These are phyloP conservation scores for Xylaria sp. DNA, from an alignment of 495 filamentous ascomycete genomes.

Conservation along the genomic window DNA sequence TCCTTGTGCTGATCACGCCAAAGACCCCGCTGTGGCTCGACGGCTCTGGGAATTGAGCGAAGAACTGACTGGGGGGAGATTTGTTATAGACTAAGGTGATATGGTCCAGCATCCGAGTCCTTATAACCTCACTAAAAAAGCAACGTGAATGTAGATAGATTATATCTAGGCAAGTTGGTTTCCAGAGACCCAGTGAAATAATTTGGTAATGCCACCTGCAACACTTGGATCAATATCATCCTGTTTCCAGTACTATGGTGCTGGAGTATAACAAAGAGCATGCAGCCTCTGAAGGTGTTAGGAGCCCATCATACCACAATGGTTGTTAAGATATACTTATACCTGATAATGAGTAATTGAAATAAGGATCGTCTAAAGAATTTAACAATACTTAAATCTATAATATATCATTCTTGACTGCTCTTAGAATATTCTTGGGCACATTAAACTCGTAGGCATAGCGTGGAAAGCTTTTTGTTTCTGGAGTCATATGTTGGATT, in stretches of 20 bases:
- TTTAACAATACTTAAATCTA: too few relatives aligned
- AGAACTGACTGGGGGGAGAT: conserved; percentile 40
- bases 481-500: background rate
- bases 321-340: too few relatives aligned
- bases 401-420: too few relatives aligned
- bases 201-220: too few relatives aligned
- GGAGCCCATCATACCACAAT: too few relatives aligned
- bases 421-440: background rate
- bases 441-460: background rate
- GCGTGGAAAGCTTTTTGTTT: background rate
- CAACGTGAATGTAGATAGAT: background rate
- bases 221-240: background rate
- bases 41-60: conserved; percentile 44
- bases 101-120: background rate
- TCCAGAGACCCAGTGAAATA: too few relatives aligned
- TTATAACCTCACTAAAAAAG: background rate
- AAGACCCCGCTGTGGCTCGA: conserved; percentile 28
- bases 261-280: too few relatives aligned
- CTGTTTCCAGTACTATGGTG: too few relatives aligned
- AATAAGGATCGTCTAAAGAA: too few relatives aligned
- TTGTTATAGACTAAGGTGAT: conserved; percentile 19
- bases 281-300: too few relatives aligned
- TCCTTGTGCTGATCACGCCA: conserved; percentile 32
- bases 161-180: too few relatives aligned
- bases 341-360: too few relatives aligned